Percentiles rank a stretch among this genome's conserved stretches.
These are phyloP conservation scores for Prunus campanulata DNA, from an alignment of 306 rosid genomes.

Conservation along the genomic window DNA sequence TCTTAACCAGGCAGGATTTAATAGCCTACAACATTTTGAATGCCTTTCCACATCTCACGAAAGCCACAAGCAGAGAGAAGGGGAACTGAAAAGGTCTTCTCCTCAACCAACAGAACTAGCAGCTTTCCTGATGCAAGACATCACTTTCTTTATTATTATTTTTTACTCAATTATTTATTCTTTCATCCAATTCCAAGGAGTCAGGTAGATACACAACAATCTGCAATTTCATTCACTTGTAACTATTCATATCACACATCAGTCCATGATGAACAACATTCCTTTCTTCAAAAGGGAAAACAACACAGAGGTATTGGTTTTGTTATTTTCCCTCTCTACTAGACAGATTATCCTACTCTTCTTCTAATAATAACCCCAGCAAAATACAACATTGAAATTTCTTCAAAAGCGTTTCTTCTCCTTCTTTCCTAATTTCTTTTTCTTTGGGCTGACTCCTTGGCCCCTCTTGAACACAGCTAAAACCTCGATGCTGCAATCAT, in stretches of 20 bases:
- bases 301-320: conserved; percentile 14
- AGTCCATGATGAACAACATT: conserved; percentile 17
- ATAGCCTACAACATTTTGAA: conserved; percentile 67
- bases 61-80: conserved; percentile 45
- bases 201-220: conserved; percentile 24
- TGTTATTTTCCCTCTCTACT: conserved; percentile 1
- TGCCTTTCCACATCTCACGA: conserved; percentile 67
- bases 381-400: conserved; percentile 9
- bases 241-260: conserved; percentile 37
- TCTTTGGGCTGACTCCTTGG: conserved; percentile 35
- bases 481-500: conserved; percentile 71
- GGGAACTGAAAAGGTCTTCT: conserved; percentile 31
- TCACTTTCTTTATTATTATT: conserved; percentile 21
- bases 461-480: conserved; percentile 80
- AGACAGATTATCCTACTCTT: background rate
- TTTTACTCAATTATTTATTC: conserved; percentile 34
- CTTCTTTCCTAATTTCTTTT: conserved; percentile 67
- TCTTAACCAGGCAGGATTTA: conserved; percentile 85
- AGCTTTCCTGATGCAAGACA: conserved; percentile 27
- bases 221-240: conserved; percentile 36
- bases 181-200: conserved; percentile 36
- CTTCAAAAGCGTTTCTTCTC: conserved; percentile 56
- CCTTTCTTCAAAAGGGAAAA: conserved; percentile 14
- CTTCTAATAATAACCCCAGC: conserved; percentile 4
- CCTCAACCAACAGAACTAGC: conserved; percentile 21